A percentile compares a stretch with the other conserved stretches of the same genome.
These are phyloP conservation scores for Scheffersomyces amazonensis DNA, from an alignment of 805 yeast genomes.

Conservation along the genomic window DNA sequence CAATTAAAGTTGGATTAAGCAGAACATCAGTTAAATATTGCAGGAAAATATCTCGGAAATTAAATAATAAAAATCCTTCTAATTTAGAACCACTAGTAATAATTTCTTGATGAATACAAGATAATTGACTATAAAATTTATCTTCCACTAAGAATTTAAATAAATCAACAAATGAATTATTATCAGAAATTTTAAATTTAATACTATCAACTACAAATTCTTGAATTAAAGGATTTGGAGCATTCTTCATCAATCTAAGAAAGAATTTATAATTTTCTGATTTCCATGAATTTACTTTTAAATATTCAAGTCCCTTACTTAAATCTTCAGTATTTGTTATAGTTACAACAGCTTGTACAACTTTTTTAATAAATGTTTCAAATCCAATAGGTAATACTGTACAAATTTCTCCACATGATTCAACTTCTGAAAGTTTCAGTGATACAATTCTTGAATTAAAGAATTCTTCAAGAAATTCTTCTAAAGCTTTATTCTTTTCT, in stretches of 20 bases:
- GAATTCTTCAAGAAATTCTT: conserved; percentile 3
- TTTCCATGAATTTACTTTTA: conserved; percentile 28
- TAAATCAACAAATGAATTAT: conserved; percentile 14
- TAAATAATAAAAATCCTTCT: background rate
- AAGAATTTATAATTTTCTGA: conserved; percentile 28
- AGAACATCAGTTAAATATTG: background rate
- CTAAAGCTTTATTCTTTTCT: background rate
- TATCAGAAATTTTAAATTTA: conserved; percentile 11
- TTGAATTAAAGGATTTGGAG: conserved; percentile 29
- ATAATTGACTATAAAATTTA: conserved; percentile 23
- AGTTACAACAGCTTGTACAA: conserved; percentile 31
- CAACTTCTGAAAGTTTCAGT: conserved; percentile 13
- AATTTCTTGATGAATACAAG: conserved; percentile 14
- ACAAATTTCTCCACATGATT: conserved; percentile 17
- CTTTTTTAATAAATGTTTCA: conserved; percentile 26
- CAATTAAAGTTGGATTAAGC: background rate
- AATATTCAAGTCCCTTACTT: conserved; percentile 12
- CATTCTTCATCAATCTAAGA: conserved; percentile 29
- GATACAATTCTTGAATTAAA: background rate
- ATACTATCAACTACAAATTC: conserved; percentile 21
- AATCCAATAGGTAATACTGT: conserved; percentile 11
- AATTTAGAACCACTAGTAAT: conserved; percentile 1
- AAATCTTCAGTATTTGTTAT: conserved; percentile 24
- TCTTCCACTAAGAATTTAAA: conserved; percentile 22
- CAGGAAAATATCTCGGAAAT: background rate